Base-by-base conservation (phyloP, 176 grass and related monocot genomes). In the Carex scoparia region DNA sequence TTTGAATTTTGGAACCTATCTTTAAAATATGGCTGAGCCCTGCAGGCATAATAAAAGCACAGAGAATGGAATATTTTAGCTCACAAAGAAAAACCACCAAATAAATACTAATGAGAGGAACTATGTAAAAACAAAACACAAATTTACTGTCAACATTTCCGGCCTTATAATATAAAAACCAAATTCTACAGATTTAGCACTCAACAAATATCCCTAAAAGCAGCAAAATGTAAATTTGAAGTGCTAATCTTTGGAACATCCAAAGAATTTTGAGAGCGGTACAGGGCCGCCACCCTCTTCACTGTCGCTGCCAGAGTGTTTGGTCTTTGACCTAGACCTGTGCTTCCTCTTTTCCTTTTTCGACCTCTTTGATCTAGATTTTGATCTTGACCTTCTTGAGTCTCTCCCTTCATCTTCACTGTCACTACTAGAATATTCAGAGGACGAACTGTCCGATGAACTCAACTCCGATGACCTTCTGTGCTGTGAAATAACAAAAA, bases 291-390 rank as follows among this genome's bases (percentile, higher is more conserved):
- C 91, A 28, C 65, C 85, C 11, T 84, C 87, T 79, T 92, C 88
- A 15, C 66, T 71, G 28, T 90, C 90, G 38, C 79, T 84, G 73
- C 60, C 86, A 37, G 80, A 83, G 65, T 83, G 44, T 0, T 79
- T 40, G 32, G 85, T 82, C 79, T 92, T 96, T 79, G 91, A 81
- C 83, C 86, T 91, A 46, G 97, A 94, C 62, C 88, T 88, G 82
- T 94, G 88, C 90, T 94, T 99, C 65, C 63, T 67, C 81, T 94
- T 96, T 69, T 94, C 92, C 84, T 92, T 96, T 88, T 91, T 99
- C 69, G 57, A 64, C 85, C 86, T 84, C 88, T 94, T 99, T 14
- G 91, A 94, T 81, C 87, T 99, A 1, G 88, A 97, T 0, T 86
- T 86, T 40, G 94, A 91, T 49, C 90, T 90, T 7, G 93, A 96